A percentile compares a stretch with the other conserved stretches of the same genome.
phyloP scores from a whole-genome alignment of 768 basidiomycete genomes.

The Mycena kentingensis region DNA sequence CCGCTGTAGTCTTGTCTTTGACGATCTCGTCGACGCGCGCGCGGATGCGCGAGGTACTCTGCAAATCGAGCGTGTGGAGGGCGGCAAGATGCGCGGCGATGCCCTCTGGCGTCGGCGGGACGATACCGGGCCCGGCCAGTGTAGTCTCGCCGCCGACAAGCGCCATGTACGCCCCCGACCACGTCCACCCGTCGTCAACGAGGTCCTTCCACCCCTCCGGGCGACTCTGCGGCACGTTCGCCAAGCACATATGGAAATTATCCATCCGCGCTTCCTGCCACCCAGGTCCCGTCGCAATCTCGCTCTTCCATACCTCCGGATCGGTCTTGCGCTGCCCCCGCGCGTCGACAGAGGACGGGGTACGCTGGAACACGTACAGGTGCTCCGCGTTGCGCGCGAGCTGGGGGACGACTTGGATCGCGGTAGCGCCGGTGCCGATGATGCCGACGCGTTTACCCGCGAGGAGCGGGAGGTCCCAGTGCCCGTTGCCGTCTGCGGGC shows the following conservation, averaged over 20 bases:
- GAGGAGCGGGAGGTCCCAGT: constrained; percentile 9
- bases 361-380: constrained; percentile 24
- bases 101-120: constrained; percentile 3
- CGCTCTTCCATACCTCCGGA: constrained; percentile 5
- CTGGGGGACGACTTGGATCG: constrained; percentile 20
- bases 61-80: constrained; percentile 5
- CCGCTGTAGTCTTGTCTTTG: constrained; percentile 10
- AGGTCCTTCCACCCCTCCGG: neutral
- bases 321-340: constrained; percentile 19
- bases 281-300: constrained; percentile 9
- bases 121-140: neutral
- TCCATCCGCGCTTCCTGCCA: constrained; percentile 16
- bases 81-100: neutral
- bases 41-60: constrained; percentile 6
- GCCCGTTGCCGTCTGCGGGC: neutral
- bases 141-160: constrained; percentile 1
- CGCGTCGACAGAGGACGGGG: constrained; percentile 18
- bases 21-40: constrained; percentile 8
- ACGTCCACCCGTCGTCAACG: constrained; percentile 15
- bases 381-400: constrained; percentile 19
- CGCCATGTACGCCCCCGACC: neutral
- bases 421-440: constrained; percentile 23
- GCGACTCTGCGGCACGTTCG: neutral
- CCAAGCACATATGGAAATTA: constrained; percentile 10
- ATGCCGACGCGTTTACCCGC: constrained; percentile 20